Evolutionary conservation across 2,329 filamentous ascomycete species (phyloP).

Genomic region (Xenosphaeropsis pyriputrescens): DNA sequence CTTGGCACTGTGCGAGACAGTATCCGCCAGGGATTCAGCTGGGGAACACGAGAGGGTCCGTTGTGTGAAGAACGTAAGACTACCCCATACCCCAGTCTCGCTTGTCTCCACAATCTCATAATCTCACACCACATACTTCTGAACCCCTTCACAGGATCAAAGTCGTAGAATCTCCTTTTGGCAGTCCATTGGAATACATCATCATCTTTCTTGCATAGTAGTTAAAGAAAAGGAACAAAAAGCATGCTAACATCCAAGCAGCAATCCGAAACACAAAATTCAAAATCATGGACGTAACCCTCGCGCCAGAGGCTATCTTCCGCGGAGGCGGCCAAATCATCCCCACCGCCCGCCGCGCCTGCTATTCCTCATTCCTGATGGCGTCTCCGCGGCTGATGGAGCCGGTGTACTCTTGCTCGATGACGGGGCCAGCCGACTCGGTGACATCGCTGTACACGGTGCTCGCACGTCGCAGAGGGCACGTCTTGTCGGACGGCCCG

Average conservation of each 20-base stretch:
- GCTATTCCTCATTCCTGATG: slow-evolving; percentile 96
- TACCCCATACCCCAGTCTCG: slow-evolving; percentile 10
- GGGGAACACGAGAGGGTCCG: slow-evolving; percentile 89
- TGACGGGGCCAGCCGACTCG: slow-evolving; percentile 83
- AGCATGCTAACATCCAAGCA: slow-evolving; percentile 20
- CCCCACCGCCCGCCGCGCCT: slow-evolving; percentile 79
- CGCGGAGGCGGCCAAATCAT: slow-evolving; percentile 95
- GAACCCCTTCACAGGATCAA: slow-evolving; percentile 3
- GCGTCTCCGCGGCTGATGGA: slow-evolving; percentile 94
- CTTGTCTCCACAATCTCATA: slow-evolving; percentile 4
- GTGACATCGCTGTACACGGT: slow-evolving; percentile 86
- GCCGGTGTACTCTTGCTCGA: slow-evolving; percentile 81
- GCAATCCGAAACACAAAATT: slow-evolving; percentile 97
- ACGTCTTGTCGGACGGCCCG: slow-evolving; percentile 86
- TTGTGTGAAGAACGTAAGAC: slow-evolving; percentile 90
- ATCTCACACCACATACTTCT: slow-evolving; percentile 6
- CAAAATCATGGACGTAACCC: slow-evolving; percentile 78
- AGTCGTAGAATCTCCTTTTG: too few relatives aligned
- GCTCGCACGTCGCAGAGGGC: slow-evolving; percentile 72
- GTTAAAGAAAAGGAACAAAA: not conserved
- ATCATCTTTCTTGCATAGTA: too few relatives aligned
- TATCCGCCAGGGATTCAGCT: slow-evolving; percentile 90
- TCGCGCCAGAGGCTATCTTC: slow-evolving; percentile 85
- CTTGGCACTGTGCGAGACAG: slow-evolving; percentile 80
- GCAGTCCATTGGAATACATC: too few relatives aligned